These are phyloP conservation scores for Lagenaria siceraria DNA, from an alignment of 306 rosid genomes.

Conservation along the genomic window DNA sequence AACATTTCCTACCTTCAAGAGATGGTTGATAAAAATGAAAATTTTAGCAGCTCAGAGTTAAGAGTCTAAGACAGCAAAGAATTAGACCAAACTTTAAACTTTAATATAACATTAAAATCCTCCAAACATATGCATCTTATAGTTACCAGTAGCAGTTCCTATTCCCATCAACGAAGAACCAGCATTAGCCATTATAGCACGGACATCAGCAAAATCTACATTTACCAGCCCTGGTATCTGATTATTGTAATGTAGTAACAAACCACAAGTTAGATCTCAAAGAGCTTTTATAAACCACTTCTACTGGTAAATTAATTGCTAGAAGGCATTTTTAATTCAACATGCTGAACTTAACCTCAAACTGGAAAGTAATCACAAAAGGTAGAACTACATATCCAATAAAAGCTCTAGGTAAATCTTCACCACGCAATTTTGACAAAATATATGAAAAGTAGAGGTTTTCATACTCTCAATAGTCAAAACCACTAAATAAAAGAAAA, in stretches of 20 bases:
- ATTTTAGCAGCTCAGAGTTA: neutral
- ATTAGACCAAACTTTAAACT: neutral
- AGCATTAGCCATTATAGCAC: conserved; percentile 92
- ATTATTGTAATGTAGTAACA: neutral
- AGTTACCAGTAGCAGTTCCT: conserved; percentile 83
- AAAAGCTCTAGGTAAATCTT: neutral
- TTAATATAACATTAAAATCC: neutral
- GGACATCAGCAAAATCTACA: conserved; percentile 92
- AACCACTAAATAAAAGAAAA: neutral
- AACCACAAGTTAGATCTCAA: conserved; percentile 6
- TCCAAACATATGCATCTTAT: neutral
- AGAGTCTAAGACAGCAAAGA: neutral
- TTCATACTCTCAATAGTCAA: neutral
- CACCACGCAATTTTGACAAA: neutral
- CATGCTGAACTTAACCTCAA: neutral
- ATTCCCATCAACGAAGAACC: conserved; percentile 95
- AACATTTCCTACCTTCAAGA: neutral
- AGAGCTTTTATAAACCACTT: neutral
- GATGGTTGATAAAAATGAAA: neutral
- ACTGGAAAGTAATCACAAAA: neutral
- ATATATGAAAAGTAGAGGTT: neutral
- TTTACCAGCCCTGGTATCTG: conserved; percentile 91
- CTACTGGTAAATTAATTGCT: neutral
- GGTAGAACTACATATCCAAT: neutral
- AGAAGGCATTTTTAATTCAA: neutral